phyloP scores from a whole-genome alignment of 2,329 filamentous ascomycete species.

The Xylariales sp. region DNA sequence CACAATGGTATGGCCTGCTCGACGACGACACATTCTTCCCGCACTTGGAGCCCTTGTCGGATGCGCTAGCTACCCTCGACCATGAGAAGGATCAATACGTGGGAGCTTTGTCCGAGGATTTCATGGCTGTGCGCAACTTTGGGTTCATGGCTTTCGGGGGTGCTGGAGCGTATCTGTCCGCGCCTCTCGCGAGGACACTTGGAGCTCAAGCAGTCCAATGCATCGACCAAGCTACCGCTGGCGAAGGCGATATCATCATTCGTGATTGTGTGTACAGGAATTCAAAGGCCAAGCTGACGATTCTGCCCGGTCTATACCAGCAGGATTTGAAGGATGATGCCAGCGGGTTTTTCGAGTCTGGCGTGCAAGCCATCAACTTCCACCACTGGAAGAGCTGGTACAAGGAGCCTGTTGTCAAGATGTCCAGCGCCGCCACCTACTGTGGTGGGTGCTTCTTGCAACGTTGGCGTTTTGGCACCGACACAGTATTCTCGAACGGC shows the following conservation, averaged over 20 bases:
- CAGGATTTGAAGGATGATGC: conserved; percentile 51
- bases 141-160: conserved; percentile 59
- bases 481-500: conserved; percentile 53
- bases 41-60: conserved; percentile 44
- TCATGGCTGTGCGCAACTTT: conserved; percentile 44
- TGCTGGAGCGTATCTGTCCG: conserved; percentile 54
- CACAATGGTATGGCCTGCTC: conserved; percentile 52
- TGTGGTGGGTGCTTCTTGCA: conserved; percentile 57
- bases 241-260: conserved; percentile 51
- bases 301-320: conserved; percentile 52
- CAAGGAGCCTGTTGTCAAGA: conserved; percentile 42
- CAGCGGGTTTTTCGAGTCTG: conserved; percentile 57
- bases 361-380: conserved; percentile 48
- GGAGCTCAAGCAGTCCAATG: conserved; percentile 44
- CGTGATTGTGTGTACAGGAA: conserved; percentile 52
- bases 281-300: conserved; percentile 48
- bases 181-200: conserved; percentile 45
- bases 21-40: conserved; percentile 63
- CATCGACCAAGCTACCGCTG: conserved; percentile 34
- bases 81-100: conserved; percentile 46
- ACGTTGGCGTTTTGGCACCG: conserved; percentile 44
- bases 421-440: conserved; percentile 43
- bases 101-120: conserved; percentile 54
- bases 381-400: conserved; percentile 64
- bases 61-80: conserved; percentile 44